Evolutionary conservation across 768 basidiomycete genomes (phyloP).

Genomic region (Termitomyces titanicus): DNA sequence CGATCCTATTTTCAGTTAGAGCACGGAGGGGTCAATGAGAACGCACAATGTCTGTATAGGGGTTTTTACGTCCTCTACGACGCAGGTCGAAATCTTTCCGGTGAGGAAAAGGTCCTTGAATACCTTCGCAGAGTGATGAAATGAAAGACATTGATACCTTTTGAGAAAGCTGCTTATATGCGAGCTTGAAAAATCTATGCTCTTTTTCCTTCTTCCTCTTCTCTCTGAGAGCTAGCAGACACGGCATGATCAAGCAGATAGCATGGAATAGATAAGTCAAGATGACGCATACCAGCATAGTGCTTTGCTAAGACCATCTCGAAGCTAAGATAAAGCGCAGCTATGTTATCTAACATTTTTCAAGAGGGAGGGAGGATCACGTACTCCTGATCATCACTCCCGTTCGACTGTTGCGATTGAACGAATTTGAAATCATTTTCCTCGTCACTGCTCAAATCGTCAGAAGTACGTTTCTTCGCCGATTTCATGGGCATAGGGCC

Average conservation of each 20-base stretch:
- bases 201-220: slow-evolving; percentile 19
- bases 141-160: slow-evolving; percentile 9
- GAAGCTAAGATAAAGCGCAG: slow-evolving; percentile 1
- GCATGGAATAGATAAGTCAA: not conserved
- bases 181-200: slow-evolving; percentile 15
- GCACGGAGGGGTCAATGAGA: not conserved
- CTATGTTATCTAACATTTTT: not conserved
- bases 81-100: slow-evolving; percentile 9
- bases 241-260: not conserved
- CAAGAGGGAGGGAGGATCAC: not conserved
- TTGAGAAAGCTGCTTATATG: slow-evolving; percentile 17
- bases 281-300: slow-evolving; percentile 12
- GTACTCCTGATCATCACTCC: slow-evolving; percentile 19
- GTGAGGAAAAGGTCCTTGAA: not conserved
- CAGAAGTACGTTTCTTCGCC: not conserved
- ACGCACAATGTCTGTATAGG: slow-evolving; percentile 14
- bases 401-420: slow-evolving; percentile 16
- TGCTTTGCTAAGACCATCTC: slow-evolving; percentile 15
- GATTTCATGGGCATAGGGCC: not conserved
- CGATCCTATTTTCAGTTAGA: not conserved
- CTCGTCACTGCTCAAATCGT: slow-evolving; percentile 6
- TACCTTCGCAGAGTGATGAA: not conserved
- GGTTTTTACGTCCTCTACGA: slow-evolving; percentile 12
- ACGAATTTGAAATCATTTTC: slow-evolving; percentile 11
- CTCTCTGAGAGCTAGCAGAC: slow-evolving; percentile 11